Percentiles rank a stretch among this genome's conserved stretches.
Evolutionary conservation across 2,329 filamentous ascomycete genomes (phyloP).

Genomic region (Calonectria hawksworthii): DNA sequence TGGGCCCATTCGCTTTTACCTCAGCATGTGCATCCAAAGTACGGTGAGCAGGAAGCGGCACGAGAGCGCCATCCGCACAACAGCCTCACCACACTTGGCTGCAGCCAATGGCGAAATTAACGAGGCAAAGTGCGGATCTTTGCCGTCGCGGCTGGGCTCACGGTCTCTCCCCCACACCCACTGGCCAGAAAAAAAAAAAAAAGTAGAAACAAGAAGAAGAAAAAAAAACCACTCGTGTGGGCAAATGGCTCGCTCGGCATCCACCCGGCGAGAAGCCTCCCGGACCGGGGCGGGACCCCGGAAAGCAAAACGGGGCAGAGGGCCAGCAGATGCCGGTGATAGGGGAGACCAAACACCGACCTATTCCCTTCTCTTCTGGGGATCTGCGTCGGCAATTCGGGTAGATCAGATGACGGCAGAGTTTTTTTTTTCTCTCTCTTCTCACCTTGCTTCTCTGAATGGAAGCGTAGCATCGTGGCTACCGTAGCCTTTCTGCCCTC

Average conservation of each 20-base stretch:
- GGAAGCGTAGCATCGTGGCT: constrained; percentile 13
- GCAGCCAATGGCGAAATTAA: background rate
- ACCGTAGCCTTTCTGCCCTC: background rate
- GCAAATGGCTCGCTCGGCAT: constrained; percentile 25
- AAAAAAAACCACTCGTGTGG: constrained; percentile 4
- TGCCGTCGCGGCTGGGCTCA: background rate
- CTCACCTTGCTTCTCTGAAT: background rate
- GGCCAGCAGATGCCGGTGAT: constrained; percentile 14
- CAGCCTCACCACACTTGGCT: background rate
- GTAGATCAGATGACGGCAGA: constrained; percentile 19
- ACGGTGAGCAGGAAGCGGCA: constrained; percentile 10
- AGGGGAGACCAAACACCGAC: constrained; percentile 2
- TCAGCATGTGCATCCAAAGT: constrained; percentile 12
- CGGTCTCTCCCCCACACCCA: background rate
- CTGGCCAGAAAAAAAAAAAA: background rate
- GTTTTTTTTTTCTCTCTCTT: background rate
- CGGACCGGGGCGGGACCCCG: constrained; percentile 14
- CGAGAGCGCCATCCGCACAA: background rate
- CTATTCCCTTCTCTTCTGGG: background rate
- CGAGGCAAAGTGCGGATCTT: background rate
- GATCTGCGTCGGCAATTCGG: constrained; percentile 23
- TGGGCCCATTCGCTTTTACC: background rate
- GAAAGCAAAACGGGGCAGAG: constrained; percentile 10
- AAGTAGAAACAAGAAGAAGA: background rate
- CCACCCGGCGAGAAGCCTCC: constrained; percentile 12